Conservation (phyloP, 345 rosid species). For the Stellera chamaejasme region DNA sequence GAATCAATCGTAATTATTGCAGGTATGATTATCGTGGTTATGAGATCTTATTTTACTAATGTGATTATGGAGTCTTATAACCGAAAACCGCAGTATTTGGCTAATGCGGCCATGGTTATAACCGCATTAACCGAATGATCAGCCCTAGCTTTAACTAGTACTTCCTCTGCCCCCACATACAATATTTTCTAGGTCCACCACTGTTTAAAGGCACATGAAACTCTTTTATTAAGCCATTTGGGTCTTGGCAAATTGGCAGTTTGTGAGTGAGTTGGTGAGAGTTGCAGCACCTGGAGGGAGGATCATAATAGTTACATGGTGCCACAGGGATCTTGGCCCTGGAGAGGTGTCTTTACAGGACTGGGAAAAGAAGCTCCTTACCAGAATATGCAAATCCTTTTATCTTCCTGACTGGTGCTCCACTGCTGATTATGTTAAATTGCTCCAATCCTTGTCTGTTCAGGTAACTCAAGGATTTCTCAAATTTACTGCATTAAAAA, state of each 20-base stretch:
- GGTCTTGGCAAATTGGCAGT: conserved; percentile 31
- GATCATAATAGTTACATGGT: conserved; percentile 88
- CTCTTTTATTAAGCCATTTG: not conserved
- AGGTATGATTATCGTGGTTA: too few species aligned
- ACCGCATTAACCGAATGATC: too few species aligned
- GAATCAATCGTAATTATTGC: too few species aligned
- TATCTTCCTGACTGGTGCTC: conserved; percentile 93
- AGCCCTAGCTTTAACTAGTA: too few species aligned
- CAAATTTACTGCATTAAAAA: not conserved
- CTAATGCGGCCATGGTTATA: too few species aligned
- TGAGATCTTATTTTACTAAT: too few species aligned
- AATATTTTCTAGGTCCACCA: too few species aligned
- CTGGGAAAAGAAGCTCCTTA: conserved; percentile 61
- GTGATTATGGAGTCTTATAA: too few species aligned
- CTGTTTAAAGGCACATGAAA: too few species aligned
- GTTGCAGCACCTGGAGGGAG: conserved; percentile 82
- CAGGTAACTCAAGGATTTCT: conserved; percentile 27
- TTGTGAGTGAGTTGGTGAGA: conserved; percentile 64
- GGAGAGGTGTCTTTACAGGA: conserved; percentile 55
- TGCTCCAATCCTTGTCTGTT: conserved; percentile 47
- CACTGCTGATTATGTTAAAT: conserved; percentile 54
- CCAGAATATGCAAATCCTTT: conserved; percentile 62
- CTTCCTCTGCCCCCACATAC: too few species aligned
- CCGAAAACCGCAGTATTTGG: too few species aligned
- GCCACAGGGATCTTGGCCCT: conserved; percentile 67